Base-by-base conservation (phyloP, 768 basidiomycete species). In the Mycena indigotica region DNA sequence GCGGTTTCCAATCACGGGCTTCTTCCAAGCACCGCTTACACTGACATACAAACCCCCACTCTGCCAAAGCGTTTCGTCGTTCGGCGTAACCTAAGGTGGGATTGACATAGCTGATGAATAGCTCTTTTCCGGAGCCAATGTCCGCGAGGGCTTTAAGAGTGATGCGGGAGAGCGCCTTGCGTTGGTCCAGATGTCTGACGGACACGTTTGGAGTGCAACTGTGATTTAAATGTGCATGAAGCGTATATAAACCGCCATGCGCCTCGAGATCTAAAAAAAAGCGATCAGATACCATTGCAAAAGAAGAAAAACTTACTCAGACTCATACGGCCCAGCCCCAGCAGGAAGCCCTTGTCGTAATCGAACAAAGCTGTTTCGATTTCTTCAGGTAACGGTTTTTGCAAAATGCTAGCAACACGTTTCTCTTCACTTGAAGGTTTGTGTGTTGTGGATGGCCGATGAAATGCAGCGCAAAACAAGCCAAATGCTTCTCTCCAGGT, bases 171-270 rank as follows among this genome's bases (percentile, higher is more conserved):
- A 92, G 85, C 1, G 87, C 80, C 2, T 77, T 84, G 50, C 83
- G 84, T 61, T 79, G 81, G 69, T 91, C 87, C 55, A 91, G 72
- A 67, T 93, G 93, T 2, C 88, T 85, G 16, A 90, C 85, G 17
- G 91, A 89, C 48, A 87, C 64, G 70, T 93, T 95, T 0, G 94
- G 92, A 17, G 75, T 70, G 71, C 94, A 97, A 5, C 81, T 81
- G 70, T 97, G 94, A 71, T 96, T 97, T 28, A 95, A 70, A 63
- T 95, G 91, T 2, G 93, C 88, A 69, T 95, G 93, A 4, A 95
- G 80, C 21, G 80, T 82, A 72, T 95, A 96, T 10, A 96, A 75
- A 2, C 93, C 93, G 2, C 92, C 93, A 53, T 94, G 91, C 2
- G 88, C 84, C 73, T 95, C 93, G 50, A 94, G 76, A 66, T 94